phyloP scores from a whole-genome alignment of 371 early-diverging fungal species.

The Mucor circinelloides region DNA sequence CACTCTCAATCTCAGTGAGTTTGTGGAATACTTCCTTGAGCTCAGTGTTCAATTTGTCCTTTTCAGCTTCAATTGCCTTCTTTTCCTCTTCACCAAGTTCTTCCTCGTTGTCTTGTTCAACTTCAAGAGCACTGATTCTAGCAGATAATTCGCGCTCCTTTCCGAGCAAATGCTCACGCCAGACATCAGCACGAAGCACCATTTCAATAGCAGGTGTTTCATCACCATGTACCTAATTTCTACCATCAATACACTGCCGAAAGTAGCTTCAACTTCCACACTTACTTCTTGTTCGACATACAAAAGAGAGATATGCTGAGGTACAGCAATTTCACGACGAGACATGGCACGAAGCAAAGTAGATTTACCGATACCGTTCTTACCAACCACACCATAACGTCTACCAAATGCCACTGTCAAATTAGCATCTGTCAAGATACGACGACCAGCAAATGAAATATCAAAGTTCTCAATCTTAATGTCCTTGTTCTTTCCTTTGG shows the following conservation, averaged over 20 bases:
- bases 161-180: constrained; percentile 86
- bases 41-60: constrained; percentile 63
- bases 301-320: constrained; percentile 87
- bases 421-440: constrained; percentile 87
- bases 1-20: constrained; percentile 92
- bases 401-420: constrained; percentile 88
- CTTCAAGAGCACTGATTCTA: constrained; percentile 44
- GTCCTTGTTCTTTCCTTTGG: constrained; percentile 89
- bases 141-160: constrained; percentile 76
- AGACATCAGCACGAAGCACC: constrained; percentile 94
- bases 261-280: not conserved
- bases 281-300: constrained; percentile 97
- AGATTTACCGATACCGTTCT: constrained; percentile 98
- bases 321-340: constrained; percentile 85
- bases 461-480: constrained; percentile 96
- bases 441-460: constrained; percentile 92
- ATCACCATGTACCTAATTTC: constrained; percentile 80
- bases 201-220: constrained; percentile 86
- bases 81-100: constrained; percentile 56
- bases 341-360: constrained; percentile 95
- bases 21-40: constrained; percentile 84
- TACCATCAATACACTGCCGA: not conserved
- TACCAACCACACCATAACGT: constrained; percentile 95
- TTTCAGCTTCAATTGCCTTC: constrained; percentile 65
- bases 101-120: constrained; percentile 28